Evolutionary conservation across 345 rosid genomes (phyloP).

Genomic region (Reutealis trisperma): DNA sequence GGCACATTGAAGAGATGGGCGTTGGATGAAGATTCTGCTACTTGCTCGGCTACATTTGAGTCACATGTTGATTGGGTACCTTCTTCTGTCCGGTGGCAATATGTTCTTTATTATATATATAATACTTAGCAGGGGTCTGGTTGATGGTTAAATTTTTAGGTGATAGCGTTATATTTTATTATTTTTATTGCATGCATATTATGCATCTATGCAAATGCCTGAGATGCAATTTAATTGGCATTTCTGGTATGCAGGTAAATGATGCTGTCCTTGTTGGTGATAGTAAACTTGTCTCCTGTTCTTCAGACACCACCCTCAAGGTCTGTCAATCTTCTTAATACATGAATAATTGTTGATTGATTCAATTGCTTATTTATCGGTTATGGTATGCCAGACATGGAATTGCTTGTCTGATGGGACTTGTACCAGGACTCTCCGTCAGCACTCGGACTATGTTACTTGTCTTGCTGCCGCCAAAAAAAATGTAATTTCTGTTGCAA

Average conservation of each 20-base stretch:
- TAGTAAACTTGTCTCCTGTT: conserved; percentile 87
- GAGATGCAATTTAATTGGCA: background rate
- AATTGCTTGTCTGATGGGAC: conserved; percentile 81
- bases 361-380: conserved; percentile 13
- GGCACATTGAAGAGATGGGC: conserved; percentile 97
- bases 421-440: conserved; percentile 83
- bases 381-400: conserved; percentile 63
- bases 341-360: conserved; percentile 14
- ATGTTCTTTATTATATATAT: conserved; percentile 7
- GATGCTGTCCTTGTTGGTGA: conserved; percentile 81
- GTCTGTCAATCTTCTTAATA: conserved; percentile 36
- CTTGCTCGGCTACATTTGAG: conserved; percentile 93
- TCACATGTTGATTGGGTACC: conserved; percentile 99
- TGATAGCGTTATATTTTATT: background rate
- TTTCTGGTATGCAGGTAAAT: conserved; percentile 67
- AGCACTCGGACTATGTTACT: conserved; percentile 96
- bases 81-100: conserved; percentile 12
- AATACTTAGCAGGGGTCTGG: no score
- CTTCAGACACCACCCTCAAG: conserved; percentile 95
- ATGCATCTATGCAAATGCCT: background rate
- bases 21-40: conserved; percentile 61
- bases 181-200: background rate
- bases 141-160: no score
- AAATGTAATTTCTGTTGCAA: conserved; percentile 71
- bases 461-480: conserved; percentile 84